These are phyloP conservation scores for Poa annua DNA, from an alignment of 176 grass and related monocot species.

Conservation along the genomic window DNA sequence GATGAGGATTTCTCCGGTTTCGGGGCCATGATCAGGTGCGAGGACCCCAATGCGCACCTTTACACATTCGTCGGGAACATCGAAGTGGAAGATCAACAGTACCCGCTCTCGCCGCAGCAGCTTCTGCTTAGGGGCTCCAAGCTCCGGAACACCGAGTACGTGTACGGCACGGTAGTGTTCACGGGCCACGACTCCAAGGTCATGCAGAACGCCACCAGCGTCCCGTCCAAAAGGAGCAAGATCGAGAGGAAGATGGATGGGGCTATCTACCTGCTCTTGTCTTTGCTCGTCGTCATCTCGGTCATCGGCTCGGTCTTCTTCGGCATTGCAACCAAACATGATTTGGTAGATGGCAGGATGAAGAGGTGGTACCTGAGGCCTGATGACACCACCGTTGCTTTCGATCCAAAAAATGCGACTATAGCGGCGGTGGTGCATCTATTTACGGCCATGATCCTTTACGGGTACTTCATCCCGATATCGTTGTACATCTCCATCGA, in stretches of 20 bases:
- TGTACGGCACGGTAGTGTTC: slow-evolving; percentile 83
- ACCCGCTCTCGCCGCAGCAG: slow-evolving; percentile 72
- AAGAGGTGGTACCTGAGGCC: slow-evolving; percentile 93
- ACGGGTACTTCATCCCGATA: slow-evolving; percentile 90
- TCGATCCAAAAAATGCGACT: slow-evolving; percentile 45
- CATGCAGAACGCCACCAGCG: slow-evolving; percentile 87
- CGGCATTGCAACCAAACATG: slow-evolving; percentile 62
- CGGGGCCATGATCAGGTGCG: slow-evolving; percentile 56
- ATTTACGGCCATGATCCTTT: slow-evolving; percentile 84
- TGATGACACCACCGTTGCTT: slow-evolving; percentile 52
- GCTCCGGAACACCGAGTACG: slow-evolving; percentile 79
- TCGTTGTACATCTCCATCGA: slow-evolving; percentile 97
- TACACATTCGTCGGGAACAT: slow-evolving; percentile 86
- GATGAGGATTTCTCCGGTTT: slow-evolving; percentile 50
- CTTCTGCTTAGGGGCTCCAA: slow-evolving; percentile 95
- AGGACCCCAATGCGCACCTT: slow-evolving; percentile 86
- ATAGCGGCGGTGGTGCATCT: slow-evolving; percentile 64
- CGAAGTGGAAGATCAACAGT: slow-evolving; percentile 45
- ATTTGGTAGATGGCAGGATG: slow-evolving; percentile 49
- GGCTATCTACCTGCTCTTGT: slow-evolving; percentile 74
- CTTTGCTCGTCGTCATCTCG: slow-evolving; percentile 63
- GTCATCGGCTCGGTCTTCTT: slow-evolving; percentile 72
- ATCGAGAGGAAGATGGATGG: slow-evolving; percentile 83
- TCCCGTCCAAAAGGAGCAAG: slow-evolving; percentile 84
- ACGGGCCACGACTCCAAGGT: slow-evolving; percentile 95